These are phyloP conservation scores for Usnea hakonensis DNA, from an alignment of 495 filamentous ascomycete genomes.

Conservation along the genomic window DNA sequence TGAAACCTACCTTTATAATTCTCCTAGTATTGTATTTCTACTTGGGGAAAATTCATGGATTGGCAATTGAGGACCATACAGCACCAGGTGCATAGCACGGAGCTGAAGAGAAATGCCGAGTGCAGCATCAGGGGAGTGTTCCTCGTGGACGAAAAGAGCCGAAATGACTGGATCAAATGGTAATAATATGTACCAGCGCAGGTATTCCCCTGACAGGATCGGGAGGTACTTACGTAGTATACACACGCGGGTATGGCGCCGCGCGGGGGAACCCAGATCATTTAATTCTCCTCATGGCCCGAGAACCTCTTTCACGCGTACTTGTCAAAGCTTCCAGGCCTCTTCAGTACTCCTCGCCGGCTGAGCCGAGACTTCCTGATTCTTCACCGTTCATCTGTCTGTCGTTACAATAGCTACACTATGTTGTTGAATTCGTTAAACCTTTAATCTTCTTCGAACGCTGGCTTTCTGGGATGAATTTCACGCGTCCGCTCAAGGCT, in stretches of 20 bases:
- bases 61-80: neutral
- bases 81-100: neutral
- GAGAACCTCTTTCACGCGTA: conserved; percentile 4
- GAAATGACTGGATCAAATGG: neutral
- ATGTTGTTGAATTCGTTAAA: neutral
- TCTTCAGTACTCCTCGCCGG: neutral
- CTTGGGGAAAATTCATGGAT: neutral
- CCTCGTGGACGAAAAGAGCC: neutral
- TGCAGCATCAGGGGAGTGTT: neutral
- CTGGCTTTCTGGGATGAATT: conserved; percentile 10
- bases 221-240: conserved; percentile 3
- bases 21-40: neutral
- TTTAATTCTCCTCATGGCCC: conserved; percentile 7
- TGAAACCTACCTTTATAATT: neutral
- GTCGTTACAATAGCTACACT: neutral
- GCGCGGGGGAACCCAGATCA: conserved; percentile 1
- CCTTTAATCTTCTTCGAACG: neutral
- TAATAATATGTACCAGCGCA: neutral
- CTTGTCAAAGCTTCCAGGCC: neutral
- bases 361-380: neutral
- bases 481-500: neutral
- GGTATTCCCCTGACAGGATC: neutral
- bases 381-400: neutral
- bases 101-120: neutral
- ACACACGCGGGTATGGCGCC: conserved; percentile 3